These are phyloP conservation scores for Rhododendron mucronatum DNA, from an alignment of 148 eudicot species.

Conservation along the genomic window DNA sequence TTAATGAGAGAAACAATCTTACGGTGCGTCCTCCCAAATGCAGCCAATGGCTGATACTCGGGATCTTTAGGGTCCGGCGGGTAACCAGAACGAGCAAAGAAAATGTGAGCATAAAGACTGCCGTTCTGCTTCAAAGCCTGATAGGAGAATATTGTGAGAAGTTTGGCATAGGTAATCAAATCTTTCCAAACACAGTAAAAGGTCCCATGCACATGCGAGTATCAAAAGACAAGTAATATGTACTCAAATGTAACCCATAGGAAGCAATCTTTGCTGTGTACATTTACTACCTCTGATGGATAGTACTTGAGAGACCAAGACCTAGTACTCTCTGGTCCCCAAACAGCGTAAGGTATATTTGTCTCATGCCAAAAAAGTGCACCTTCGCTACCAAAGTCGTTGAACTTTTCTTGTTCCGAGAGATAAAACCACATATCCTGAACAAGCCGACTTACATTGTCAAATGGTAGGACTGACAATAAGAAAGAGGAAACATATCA, in stretches of 20 bases:
- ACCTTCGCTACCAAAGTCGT: conserved; percentile 69
- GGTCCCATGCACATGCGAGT: not conserved
- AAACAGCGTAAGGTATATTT: conserved; percentile 89
- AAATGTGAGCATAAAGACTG: conserved; percentile 80
- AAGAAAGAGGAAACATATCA: conserved; percentile 2
- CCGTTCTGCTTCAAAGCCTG: conserved; percentile 92
- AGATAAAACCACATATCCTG: conserved; percentile 97
- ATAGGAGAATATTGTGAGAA: conserved; percentile 8
- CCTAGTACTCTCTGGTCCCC: conserved; percentile 86
- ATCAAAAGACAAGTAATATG: not conserved
- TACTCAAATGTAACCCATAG: not conserved
- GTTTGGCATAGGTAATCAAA: not conserved
- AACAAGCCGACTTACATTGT: conserved; percentile 1
- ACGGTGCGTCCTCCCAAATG: conserved; percentile 82
- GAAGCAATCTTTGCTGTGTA: not conserved
- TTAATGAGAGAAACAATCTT: conserved; percentile 23
- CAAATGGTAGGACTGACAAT: conserved; percentile 4
- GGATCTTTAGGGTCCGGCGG: conserved; percentile 91
- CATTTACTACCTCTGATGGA: conserved; percentile 71
- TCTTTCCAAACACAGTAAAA: not conserved
- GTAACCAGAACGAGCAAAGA: conserved; percentile 89
- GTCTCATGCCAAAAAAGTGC: conserved; percentile 98
- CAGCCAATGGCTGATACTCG: conserved; percentile 72
- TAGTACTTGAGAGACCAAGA: conserved; percentile 62
- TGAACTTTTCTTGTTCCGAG: conserved; percentile 74